Base-by-base conservation (phyloP, 2,329 filamentous ascomycete genomes). In the Diaporthe destruens region DNA sequence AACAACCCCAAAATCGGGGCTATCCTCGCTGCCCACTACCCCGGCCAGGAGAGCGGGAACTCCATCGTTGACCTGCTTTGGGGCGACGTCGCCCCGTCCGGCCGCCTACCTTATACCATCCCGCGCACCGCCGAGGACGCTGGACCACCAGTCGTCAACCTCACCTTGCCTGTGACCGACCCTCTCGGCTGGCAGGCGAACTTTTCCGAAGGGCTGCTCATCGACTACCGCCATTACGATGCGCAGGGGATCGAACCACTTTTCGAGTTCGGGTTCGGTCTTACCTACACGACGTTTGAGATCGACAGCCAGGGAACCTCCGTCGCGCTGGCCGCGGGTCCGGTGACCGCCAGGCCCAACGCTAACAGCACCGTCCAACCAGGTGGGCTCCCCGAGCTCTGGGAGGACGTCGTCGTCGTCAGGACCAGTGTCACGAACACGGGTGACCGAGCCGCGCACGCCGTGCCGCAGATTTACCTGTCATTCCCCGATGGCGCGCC, bases 91-190 rank as follows among this genome's bases (percentile, higher is more conserved):
- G 88, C 88, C 76, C 90, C 90, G 0, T 86, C 85, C 84, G 75
- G 91, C 88, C 6, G 87, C 86, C 82, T 90, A 0, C 86, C 88
- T 1, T 92, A 91, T 79, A 91, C 90, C 0, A 85, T 91, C 73
- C 89, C 88, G 16, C 81, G 82, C 55, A 81, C 83, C 3, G 85
- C 83, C 20, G 80, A 79, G 2, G 85, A 84, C 16, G 71, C 71
- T 0, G 71, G 69, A 0, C 57, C 71, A 82, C 85, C 4, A 74
- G 79, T 23, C 84, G 84, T 74, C 80, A 83, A 85, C 73, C 80
- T 84, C n/a, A 77, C 85, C 5, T 84, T 83, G 1, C 84, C 87
- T 73, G 87, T 87, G 68, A 91, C 18, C 84, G 44, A 51, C 59
- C 44, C 44, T 6, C 29, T 36, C 20, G 59, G 29, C 11, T 65